A percentile compares a stretch with the other conserved stretches of the same genome.
Conservation (phyloP, 106 monocot genomes). For the Platanthera zijinensis region DNA sequence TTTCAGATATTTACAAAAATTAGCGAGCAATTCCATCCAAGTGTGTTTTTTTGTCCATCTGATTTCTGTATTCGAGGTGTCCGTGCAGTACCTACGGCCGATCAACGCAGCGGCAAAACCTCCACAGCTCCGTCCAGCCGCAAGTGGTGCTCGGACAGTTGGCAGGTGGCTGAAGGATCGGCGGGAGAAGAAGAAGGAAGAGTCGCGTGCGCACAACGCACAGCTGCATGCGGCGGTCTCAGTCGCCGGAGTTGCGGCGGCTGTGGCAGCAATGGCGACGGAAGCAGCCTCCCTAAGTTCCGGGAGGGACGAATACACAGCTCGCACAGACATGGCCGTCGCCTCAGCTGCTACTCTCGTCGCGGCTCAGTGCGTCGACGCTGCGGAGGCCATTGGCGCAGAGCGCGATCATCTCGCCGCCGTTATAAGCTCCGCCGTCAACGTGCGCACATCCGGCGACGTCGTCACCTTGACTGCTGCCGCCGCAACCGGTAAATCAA, state of each 20-base stretch:
- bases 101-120: constrained; percentile 1
- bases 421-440: constrained; percentile 73
- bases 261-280: constrained; percentile 49
- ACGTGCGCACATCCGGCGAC: constrained; percentile 64
- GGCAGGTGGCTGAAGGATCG: constrained; percentile 92
- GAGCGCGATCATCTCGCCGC: constrained; percentile 65
- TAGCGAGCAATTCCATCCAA: background rate
- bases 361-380: constrained; percentile 83
- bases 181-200: constrained; percentile 83
- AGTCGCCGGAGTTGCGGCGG: constrained; percentile 78
- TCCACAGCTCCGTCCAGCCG: background rate
- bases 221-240: constrained; percentile 91
- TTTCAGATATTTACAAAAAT: too few species aligned
- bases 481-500: constrained; percentile 65
- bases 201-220: constrained; percentile 76
- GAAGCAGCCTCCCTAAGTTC: constrained; percentile 36
- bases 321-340: constrained; percentile 68
- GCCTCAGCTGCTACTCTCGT: constrained; percentile 78
- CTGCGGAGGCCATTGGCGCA: constrained; percentile 69
- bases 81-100: constrained; percentile 31
- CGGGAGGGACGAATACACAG: constrained; percentile 39
- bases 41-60: too few species aligned
- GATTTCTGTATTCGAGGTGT: background rate
- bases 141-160: constrained; percentile 38
- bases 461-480: constrained; percentile 68